Evolutionary conservation across 768 basidiomycete species (phyloP).

Genomic region (Suillus subaureus): DNA sequence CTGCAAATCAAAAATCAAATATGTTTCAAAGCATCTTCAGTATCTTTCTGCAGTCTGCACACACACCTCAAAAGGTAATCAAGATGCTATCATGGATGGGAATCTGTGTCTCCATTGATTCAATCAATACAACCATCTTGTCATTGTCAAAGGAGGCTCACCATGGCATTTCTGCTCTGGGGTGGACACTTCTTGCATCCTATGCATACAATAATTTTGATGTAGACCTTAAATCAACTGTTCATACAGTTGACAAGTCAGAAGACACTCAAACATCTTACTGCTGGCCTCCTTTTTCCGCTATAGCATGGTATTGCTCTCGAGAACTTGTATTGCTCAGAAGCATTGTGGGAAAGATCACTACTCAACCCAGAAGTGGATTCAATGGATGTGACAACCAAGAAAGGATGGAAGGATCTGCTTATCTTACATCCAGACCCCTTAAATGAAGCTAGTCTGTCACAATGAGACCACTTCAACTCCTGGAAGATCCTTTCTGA

Average conservation of each 20-base stretch:
- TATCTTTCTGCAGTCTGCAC: constrained; percentile 26
- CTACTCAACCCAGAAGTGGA: too few relatives aligned
- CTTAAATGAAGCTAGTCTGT: too few relatives aligned
- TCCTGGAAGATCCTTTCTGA: too few relatives aligned
- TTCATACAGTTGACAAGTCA: constrained; percentile 34
- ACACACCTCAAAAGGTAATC: constrained; percentile 31
- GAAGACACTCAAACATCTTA: constrained; percentile 25
- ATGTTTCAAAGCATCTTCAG: constrained; percentile 15
- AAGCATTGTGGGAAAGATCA: too few relatives aligned
- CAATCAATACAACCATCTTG: constrained; percentile 26
- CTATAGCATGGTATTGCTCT: not conserved
- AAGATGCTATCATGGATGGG: constrained; percentile 34
- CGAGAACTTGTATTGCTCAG: not conserved
- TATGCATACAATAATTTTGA: constrained; percentile 50
- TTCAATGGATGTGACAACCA: too few relatives aligned
- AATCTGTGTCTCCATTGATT: constrained; percentile 29
- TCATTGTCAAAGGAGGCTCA: constrained; percentile 30
- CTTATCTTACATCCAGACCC: too few relatives aligned
- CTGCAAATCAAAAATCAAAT: constrained; percentile 33
- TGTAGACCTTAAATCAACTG: constrained; percentile 33
- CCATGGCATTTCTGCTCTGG: constrained; percentile 21
- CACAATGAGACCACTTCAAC: too few relatives aligned
- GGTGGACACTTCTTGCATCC: constrained; percentile 23
- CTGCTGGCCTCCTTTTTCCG: constrained; percentile 20
- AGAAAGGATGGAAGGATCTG: too few relatives aligned